Conservation (phyloP, 2,329 filamentous ascomycete species). For the Grosmannia penicillata region DNA sequence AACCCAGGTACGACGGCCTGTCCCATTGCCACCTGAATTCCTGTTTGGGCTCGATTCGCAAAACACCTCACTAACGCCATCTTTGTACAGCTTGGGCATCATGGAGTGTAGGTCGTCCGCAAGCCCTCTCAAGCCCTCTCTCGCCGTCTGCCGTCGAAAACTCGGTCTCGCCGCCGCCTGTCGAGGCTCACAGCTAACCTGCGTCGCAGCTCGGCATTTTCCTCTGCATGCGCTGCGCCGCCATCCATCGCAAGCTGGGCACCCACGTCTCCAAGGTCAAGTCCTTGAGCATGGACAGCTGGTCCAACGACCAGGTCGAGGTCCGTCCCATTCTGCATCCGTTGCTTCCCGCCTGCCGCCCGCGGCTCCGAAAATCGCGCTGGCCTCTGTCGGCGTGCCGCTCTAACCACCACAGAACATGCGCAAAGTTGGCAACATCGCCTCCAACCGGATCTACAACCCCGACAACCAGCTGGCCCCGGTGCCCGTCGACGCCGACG, state of each 20-base stretch:
- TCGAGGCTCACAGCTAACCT: slow-evolving; percentile 2
- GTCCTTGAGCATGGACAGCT: slow-evolving; percentile 95
- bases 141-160: too few relatives aligned
- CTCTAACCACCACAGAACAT: slow-evolving; percentile 50
- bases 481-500: slow-evolving; percentile 79
- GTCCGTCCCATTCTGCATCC: slow-evolving; percentile 32
- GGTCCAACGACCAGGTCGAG: slow-evolving; percentile 91
- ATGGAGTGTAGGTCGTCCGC: slow-evolving; percentile 62
- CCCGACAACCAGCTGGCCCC: slow-evolving; percentile 69
- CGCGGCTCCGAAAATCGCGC: background rate
- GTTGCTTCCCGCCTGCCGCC: background rate
- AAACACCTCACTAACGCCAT: slow-evolving; percentile 2
- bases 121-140: slow-evolving; percentile 3
- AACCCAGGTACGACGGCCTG: slow-evolving; percentile 73
- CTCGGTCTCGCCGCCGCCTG: too few relatives aligned
- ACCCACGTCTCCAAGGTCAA: slow-evolving; percentile 99
- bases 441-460: slow-evolving; percentile 83
- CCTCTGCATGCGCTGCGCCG: slow-evolving; percentile 92
- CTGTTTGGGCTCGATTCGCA: background rate
- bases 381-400: background rate
- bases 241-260: slow-evolving; percentile 88
- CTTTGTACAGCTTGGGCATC: slow-evolving; percentile 80
- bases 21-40: slow-evolving; percentile 1
- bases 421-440: slow-evolving; percentile 77
- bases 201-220: slow-evolving; percentile 72